These are phyloP conservation scores for Imleria badia DNA, from an alignment of 768 basidiomycete species.

Conservation along the genomic window DNA sequence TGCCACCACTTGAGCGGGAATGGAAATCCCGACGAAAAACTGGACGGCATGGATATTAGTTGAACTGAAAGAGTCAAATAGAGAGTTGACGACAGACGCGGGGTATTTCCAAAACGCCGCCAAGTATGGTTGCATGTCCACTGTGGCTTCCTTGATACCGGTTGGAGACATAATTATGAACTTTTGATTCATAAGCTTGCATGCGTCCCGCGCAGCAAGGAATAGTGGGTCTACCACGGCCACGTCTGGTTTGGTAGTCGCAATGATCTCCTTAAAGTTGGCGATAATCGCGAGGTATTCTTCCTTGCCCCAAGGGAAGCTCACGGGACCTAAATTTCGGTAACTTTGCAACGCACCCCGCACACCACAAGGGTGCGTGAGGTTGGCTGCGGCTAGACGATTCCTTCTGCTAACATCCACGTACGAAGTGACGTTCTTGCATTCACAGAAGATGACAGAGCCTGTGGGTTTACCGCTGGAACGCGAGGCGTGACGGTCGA, in stretches of 20 bases:
- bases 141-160: background rate
- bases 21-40: slow-evolving; percentile 3
- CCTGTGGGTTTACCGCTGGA: background rate
- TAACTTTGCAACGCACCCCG: slow-evolving; percentile 1
- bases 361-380: background rate
- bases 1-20: slow-evolving; percentile 10
- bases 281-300: slow-evolving; percentile 3
- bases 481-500: background rate
- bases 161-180: background rate
- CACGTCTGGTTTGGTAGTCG: background rate
- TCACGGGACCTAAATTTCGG: background rate
- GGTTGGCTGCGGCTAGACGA: background rate
- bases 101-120: slow-evolving; percentile 5
- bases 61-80: background rate
- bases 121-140: background rate
- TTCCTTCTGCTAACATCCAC: background rate
- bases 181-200: background rate
- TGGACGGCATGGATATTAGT: background rate
- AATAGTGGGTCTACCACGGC: background rate
- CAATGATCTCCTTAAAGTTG: background rate
- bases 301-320: background rate
- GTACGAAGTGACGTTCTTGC: background rate
- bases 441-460: slow-evolving; percentile 1
- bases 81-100: background rate
- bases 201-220: background rate